Base-by-base conservation (phyloP, 345 rosid species). In the Abelmoschus esculentus region DNA sequence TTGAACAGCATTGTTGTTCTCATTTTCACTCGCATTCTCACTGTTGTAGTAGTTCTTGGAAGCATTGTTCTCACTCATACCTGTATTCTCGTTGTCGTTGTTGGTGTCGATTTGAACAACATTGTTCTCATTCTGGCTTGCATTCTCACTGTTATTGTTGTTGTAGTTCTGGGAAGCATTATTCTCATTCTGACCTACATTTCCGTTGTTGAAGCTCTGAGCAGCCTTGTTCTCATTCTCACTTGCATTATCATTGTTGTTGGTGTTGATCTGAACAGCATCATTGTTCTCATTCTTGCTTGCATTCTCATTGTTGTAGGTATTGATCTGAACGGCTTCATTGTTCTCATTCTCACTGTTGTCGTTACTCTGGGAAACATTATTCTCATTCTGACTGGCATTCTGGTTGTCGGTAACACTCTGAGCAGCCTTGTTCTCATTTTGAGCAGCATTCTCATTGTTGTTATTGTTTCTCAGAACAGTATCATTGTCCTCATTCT, bases 391-490 rank as follows among this genome's bases (percentile, higher is more conserved):
- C 53, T 13, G 53, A 49, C 53, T 6, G 4, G 6, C 17, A 49
- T 49, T 49, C 15, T 49, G 17, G 14, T 49, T 49, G 53, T 14
- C 2, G 4, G 18, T 49, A 49, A 49, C 15, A 6, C n/a, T 49
- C n/a, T 49, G 53, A 14, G 53, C 26, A 22, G 26, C 26, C 13
- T 47, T 47, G 1, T 22, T 22, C 26, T 22, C 26, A 22, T 22
- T 22, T 17, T 49, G 53, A 14, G 53, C 26, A 22, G 26, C 26
- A 22, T 22, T 22, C 26, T 22, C 26, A 22, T 22, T 22, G 26
- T 22, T 22, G 26, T 22, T 22, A 1, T 73, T 75, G 63, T 76
- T 58, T 42, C 13, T 36, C 77, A 80, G 82, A 14, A 2, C 63
- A 36, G 49, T 5, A 36, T 54, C 44, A 10, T 32, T 32, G 17